Evolutionary conservation across 2,329 filamentous ascomycete genomes (phyloP).

Genomic region (Calonectria fujianensis): DNA sequence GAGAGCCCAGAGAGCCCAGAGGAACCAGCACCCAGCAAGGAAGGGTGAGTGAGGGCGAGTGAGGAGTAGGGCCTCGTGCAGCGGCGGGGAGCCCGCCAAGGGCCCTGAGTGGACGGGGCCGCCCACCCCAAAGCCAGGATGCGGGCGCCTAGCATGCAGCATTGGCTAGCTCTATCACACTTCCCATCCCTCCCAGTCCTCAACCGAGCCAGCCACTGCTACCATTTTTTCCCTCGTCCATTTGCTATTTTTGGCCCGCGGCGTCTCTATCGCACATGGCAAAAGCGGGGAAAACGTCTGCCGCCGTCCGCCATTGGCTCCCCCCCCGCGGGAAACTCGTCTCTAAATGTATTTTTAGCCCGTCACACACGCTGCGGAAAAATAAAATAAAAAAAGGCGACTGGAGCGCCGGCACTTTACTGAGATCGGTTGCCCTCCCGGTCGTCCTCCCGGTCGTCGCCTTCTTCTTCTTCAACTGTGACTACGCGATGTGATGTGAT

Average conservation of each 20-base stretch:
- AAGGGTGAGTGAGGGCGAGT: not conserved
- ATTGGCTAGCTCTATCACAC: constrained; percentile 40
- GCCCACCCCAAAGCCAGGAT: not conserved
- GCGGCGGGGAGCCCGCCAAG: constrained; percentile 12
- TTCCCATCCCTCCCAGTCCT: not conserved
- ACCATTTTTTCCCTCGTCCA: not conserved
- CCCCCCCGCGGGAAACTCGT: not conserved
- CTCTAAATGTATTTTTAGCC: constrained; percentile 14
- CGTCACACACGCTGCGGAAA: not conserved
- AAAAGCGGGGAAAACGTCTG: constrained; percentile 29
- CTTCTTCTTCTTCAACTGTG: not conserved
- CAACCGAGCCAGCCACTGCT: constrained; percentile 1
- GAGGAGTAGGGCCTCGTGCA: constrained; percentile 4
- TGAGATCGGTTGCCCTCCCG: constrained; percentile 5
- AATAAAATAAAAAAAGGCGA: constrained; percentile 5
- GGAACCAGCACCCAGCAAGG: not conserved
- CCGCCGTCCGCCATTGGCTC: constrained; percentile 1
- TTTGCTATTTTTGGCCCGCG: constrained; percentile 45
- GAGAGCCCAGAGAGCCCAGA: not conserved
- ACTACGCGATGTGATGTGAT: constrained; percentile 16
- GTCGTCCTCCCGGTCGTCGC: not conserved
- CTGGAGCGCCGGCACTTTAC: not conserved
- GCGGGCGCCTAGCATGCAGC: constrained; percentile 54
- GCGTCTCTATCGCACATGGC: constrained; percentile 6
- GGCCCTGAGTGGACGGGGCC: constrained; percentile 3